Evolutionary conservation across 495 filamentous ascomycete genomes (phyloP), one percentile per base, ranked within the genome.

Genomic region (Penicillium bialowiezense): DNA sequence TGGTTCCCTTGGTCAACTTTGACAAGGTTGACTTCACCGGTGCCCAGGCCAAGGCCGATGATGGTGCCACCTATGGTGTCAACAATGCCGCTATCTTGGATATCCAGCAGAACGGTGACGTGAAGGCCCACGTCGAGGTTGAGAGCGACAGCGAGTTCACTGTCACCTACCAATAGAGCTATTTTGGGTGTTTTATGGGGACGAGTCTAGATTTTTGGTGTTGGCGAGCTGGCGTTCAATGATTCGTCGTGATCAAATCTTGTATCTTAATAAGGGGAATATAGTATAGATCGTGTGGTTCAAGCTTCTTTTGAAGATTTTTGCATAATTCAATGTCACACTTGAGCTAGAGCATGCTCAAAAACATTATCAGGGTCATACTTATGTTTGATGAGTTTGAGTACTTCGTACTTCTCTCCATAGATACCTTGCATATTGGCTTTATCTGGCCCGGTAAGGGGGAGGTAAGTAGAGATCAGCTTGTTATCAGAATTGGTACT

Each of bases 1-100:
- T 76, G 48, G 80, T 85, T 0, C 66, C 72, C 5, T 67, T 86
- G 52, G 79, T 71, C 13, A 64, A 83, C 57, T 84, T 83, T 55
- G 72, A 72, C 32, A 63, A 58, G 3, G 68, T 84, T 6, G 62
- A 52, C 17, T 84, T 84, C 49, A 74, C 65, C 8, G 71, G 72
- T 24, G 67, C 63, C 3, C 65, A 70, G 37, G 69, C 74, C 3
- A 31, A 61, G 45, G 68, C 67, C 20, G 62, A 59, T 5, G 62
- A 59, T 4, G 52, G 59, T 18, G 17, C 39, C 3, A 14, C 14
- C 5, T 58, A 67, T 37, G 73, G 71, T 9, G 61, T 74, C 7
- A 55, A 62, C 2, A 68, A 71, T 18, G 71, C 72, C n/a, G 61
- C 63, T 15, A 68, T 80, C 23, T 59, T 82, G 44, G 76, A 82